Evolutionary conservation across 108 stramenopile genomes (phyloP).

Genomic region (Conticribra guillardii): DNA sequence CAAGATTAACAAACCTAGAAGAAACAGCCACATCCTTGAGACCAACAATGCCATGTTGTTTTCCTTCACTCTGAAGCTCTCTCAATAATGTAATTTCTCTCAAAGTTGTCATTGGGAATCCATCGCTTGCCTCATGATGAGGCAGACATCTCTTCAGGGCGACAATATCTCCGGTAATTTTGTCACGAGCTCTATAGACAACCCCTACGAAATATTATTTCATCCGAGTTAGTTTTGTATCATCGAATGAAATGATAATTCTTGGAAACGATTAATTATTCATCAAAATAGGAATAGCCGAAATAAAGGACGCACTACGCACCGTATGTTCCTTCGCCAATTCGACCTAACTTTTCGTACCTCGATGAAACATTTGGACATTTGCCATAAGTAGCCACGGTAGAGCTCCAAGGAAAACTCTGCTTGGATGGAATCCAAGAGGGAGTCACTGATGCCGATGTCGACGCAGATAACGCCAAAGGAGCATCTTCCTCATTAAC

Average conservation of each 20-base stretch:
- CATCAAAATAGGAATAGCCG: too few relatives aligned
- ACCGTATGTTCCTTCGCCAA: slow-evolving; percentile 98
- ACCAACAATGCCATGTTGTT: slow-evolving; percentile 64
- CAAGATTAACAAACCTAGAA: slow-evolving; percentile 38
- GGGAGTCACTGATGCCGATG: too few relatives aligned
- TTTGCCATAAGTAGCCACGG: slow-evolving; percentile 37
- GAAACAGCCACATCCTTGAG: slow-evolving; percentile 73
- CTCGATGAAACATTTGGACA: slow-evolving; percentile 73
- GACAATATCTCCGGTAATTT: slow-evolving; percentile 46
- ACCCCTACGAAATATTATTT: slow-evolving; percentile 36
- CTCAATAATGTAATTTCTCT: slow-evolving; percentile 76
- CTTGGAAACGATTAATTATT: too few relatives aligned
- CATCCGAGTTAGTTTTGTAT: too few relatives aligned
- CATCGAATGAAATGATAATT: too few relatives aligned
- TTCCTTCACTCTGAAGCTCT: slow-evolving; percentile 37
- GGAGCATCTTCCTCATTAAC: background rate
- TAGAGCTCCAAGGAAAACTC: slow-evolving; percentile 4
- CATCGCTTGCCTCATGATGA: slow-evolving; percentile 83
- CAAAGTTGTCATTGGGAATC: slow-evolving; percentile 84
- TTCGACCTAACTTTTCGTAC: slow-evolving; percentile 91
- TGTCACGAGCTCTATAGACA: slow-evolving; percentile 93
- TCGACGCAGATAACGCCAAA: background rate
- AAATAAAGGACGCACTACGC: background rate
- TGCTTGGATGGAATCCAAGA: slow-evolving; percentile 2
- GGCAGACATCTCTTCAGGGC: slow-evolving; percentile 86